A percentile compares a stretch with the other conserved stretches of the same genome.
These are phyloP conservation scores for Cryptosporidium viatorum DNA, from an alignment of 169 alveolate genomes.

Conservation along the genomic window DNA sequence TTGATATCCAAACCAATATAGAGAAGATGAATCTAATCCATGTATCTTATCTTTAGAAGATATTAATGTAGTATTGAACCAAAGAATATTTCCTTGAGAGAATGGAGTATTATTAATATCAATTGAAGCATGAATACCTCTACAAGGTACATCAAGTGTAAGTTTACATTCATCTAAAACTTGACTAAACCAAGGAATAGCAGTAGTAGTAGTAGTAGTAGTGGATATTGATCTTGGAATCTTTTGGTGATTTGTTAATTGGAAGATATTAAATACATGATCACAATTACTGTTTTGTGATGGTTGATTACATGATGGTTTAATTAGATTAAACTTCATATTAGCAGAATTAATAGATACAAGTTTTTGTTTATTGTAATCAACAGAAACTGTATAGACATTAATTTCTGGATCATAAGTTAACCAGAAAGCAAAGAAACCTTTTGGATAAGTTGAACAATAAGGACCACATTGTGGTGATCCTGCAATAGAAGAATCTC, in stretches of 20 bases:
- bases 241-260: constrained; percentile 6
- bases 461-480: constrained; percentile 24
- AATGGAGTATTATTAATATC: neutral
- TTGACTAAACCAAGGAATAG: constrained; percentile 53
- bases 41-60: constrained; percentile 1
- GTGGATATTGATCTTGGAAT: constrained; percentile 43
- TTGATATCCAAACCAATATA: constrained; percentile 45
- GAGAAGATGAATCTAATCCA: constrained; percentile 19
- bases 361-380: neutral
- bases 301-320: neutral
- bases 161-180: constrained; percentile 45
- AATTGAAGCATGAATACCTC: constrained; percentile 22
- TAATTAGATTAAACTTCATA: neutral
- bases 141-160: constrained; percentile 14
- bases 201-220: constrained; percentile 63
- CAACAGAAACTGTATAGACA: constrained; percentile 19
- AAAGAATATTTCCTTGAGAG: constrained; percentile 19
- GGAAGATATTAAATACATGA: constrained; percentile 15
- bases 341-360: constrained; percentile 7
- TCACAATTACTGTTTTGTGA: neutral
- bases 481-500: constrained; percentile 12
- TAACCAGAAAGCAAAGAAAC: constrained; percentile 18
- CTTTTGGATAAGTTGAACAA: constrained; percentile 19
- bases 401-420: constrained; percentile 20
- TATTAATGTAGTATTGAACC: constrained; percentile 40